Percentiles rank a stretch among this genome's conserved stretches.
phyloP scores from a whole-genome alignment of 129 eudicot species.

The carrot (Daucus carota) region DH1_v3.0 NC_030388.2:28545501-28546000 shows the following conservation, averaged over 20 bases:
- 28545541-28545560: neutral
- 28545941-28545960: conserved; percentile 76
- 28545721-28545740: neutral
- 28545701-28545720: neutral
- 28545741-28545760: neutral
- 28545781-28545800: neutral
- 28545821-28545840: conserved; percentile 1
- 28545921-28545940: conserved; percentile 71
- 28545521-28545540: neutral
- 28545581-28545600: neutral
- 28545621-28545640: neutral
- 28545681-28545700: neutral
- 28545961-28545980: conserved; percentile 94
- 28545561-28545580: too few species aligned
- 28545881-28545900: conserved; percentile 74
- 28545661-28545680: neutral
- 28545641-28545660: neutral
- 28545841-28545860: conserved; percentile 59
- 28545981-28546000: conserved; percentile 99
- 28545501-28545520: neutral
- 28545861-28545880: conserved; percentile 72
- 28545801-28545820: neutral
- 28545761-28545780: neutral
- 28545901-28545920: conserved; percentile 74
- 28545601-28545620: neutral